These are phyloP conservation scores for Aurantiochytrium sp. DNA, from an alignment of 108 stramenopile species.

Conservation along the genomic window DNA sequence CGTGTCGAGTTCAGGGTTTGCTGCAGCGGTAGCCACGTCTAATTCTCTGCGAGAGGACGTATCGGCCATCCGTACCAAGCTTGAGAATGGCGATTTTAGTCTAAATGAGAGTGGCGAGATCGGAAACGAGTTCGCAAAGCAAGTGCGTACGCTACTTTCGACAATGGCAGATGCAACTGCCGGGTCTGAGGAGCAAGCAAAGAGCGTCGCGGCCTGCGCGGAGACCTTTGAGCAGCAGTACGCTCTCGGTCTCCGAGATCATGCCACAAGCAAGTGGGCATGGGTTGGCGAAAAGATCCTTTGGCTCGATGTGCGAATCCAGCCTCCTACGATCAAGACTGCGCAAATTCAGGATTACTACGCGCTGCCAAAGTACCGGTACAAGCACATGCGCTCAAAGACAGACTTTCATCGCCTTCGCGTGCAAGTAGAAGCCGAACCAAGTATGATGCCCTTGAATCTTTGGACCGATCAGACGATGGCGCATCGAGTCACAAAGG, in stretches of 20 bases:
- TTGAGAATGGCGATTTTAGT: background rate
- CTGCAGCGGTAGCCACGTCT: no score
- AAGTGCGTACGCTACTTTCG: background rate
- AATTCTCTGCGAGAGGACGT: background rate
- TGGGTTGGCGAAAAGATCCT: constrained; percentile 5
- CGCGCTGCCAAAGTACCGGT: constrained; percentile 15
- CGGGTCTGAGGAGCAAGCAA: background rate
- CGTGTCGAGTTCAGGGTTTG: no score
- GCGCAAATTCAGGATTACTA: constrained; percentile 2
- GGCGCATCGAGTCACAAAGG: background rate
- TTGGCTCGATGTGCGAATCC: background rate
- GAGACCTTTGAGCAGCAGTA: background rate
- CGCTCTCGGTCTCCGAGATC: background rate
- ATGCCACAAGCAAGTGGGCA: background rate
- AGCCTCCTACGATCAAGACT: background rate
- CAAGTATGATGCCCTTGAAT: background rate
- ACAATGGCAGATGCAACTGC: no score
- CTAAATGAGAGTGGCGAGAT: background rate
- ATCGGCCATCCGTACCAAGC: background rate
- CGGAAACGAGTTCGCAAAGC: background rate
- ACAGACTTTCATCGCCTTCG: background rate
- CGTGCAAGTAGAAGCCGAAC: background rate
- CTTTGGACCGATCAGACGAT: background rate
- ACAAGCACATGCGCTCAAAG: constrained; percentile 6
- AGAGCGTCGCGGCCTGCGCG: no score